phyloP scores from a whole-genome alignment of 352 stramenopile species.

The Blastocystis sp. region DNA sequence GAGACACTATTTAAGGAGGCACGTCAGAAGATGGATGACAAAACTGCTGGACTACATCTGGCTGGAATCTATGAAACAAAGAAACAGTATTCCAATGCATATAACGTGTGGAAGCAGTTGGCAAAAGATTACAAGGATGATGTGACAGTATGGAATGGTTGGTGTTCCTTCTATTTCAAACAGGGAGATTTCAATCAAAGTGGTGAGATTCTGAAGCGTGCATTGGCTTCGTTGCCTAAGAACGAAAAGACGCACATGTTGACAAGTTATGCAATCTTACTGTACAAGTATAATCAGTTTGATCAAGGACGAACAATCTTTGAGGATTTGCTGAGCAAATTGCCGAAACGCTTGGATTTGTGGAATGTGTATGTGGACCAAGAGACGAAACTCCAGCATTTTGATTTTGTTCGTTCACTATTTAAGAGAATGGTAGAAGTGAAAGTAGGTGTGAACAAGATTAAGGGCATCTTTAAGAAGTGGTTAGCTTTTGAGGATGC shows the following conservation, averaged over 20 bases:
- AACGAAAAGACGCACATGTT: constrained; percentile 59
- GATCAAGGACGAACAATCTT: constrained; percentile 55
- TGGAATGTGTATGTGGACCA: constrained; percentile 62
- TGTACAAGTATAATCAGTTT: constrained; percentile 35
- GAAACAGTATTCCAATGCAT: constrained; percentile 15
- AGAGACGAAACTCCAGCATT: constrained; percentile 36
- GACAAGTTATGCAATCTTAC: constrained; percentile 28
- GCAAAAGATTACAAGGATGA: constrained; percentile 42
- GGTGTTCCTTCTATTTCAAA: constrained; percentile 42
- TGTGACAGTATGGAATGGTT: constrained; percentile 41
- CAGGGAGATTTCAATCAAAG: constrained; percentile 11
- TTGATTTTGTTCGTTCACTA: constrained; percentile 39
- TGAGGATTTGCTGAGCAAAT: constrained; percentile 48
- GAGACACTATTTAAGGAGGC: constrained; percentile 8
- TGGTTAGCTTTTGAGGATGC: constrained; percentile 58
- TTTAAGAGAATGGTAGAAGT: constrained; percentile 47
- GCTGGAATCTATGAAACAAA: constrained; percentile 28
- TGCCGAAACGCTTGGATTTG: constrained; percentile 44
- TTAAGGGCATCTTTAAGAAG: constrained; percentile 60
- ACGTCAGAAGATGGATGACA: constrained; percentile 43
- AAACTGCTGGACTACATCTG: constrained; percentile 7
- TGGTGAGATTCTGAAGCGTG: constrained; percentile 46
- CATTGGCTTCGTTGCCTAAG: not conserved
- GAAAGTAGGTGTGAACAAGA: constrained; percentile 56
- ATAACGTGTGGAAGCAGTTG: constrained; percentile 55